phyloP scores from a whole-genome alignment of 2,329 filamentous ascomycete species.

The Aspergillus brasiliensis region DNA sequence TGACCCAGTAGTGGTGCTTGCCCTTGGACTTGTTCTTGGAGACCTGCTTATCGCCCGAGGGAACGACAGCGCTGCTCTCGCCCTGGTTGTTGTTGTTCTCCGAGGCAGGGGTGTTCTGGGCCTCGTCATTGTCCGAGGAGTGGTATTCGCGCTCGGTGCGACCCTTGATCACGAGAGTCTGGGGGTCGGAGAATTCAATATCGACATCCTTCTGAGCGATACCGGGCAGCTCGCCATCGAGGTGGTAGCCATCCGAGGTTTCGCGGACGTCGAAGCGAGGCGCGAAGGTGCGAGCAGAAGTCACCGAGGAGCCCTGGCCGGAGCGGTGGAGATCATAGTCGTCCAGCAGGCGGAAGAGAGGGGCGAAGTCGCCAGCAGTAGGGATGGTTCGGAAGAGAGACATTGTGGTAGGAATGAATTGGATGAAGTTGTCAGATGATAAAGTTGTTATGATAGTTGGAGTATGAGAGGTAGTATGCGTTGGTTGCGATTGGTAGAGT shows the following conservation, averaged over 20 bases:
- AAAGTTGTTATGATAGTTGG: not conserved
- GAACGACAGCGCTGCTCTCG: slow-evolving; percentile 28
- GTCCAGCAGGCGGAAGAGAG: slow-evolving; percentile 51
- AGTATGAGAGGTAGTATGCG: too few species aligned
- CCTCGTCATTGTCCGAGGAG: slow-evolving; percentile 45
- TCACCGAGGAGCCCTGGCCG: slow-evolving; percentile 18
- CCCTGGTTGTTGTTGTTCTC: slow-evolving; percentile 37
- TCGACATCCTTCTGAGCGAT: slow-evolving; percentile 50
- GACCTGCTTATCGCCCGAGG: slow-evolving; percentile 31
- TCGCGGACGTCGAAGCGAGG: slow-evolving; percentile 54
- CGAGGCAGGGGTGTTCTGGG: slow-evolving; percentile 22
- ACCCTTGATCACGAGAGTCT: slow-evolving; percentile 51
- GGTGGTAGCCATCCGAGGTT: slow-evolving; percentile 45
- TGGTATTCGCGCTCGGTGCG: slow-evolving; percentile 42
- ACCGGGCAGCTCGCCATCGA: slow-evolving; percentile 54
- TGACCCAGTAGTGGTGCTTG: slow-evolving; percentile 59
- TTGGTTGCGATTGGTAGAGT: slow-evolving; percentile 1
- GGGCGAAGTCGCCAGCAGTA: slow-evolving; percentile 40
- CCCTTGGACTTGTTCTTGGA: slow-evolving; percentile 16
- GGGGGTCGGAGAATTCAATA: slow-evolving; percentile 51
- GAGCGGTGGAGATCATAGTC: slow-evolving; percentile 44
- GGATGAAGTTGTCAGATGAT: not conserved
- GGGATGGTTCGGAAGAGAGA: slow-evolving; percentile 38
- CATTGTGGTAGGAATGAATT: slow-evolving; percentile 28
- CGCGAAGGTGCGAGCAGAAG: slow-evolving; percentile 36